These are phyloP conservation scores for Tephrocybe sp. DNA, from an alignment of 768 basidiomycete species.

Conservation along the genomic window DNA sequence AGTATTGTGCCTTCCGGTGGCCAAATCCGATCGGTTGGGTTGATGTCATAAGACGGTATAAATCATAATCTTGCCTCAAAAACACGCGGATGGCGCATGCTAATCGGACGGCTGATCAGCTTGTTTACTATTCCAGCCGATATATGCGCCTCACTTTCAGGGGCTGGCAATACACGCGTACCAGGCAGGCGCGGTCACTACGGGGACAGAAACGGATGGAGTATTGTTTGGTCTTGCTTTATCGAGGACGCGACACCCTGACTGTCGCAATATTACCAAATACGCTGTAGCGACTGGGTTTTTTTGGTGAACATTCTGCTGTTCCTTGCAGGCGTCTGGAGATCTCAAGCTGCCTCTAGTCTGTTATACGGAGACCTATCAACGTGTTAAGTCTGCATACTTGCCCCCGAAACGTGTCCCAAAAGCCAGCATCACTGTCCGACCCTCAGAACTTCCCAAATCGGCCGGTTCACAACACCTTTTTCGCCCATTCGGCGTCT, in stretches of 20 bases:
- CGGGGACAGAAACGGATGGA: slow-evolving; percentile 14
- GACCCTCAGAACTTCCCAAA: too few species aligned
- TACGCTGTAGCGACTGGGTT: neutral
- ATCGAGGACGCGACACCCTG: neutral
- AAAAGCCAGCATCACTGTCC: too few species aligned
- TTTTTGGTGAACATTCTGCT: neutral
- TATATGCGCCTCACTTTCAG: neutral
- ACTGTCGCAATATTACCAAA: slow-evolving; percentile 8
- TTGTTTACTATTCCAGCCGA: neutral
- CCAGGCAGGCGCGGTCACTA: slow-evolving; percentile 1
- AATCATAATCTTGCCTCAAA: neutral
- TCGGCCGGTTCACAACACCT: too few species aligned
- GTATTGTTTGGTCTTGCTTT: slow-evolving; percentile 13
- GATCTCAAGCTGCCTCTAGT: too few species aligned
- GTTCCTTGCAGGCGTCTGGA: too few species aligned
- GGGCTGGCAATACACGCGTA: slow-evolving; percentile 2
- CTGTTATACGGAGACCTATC: too few species aligned
- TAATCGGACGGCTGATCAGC: neutral
- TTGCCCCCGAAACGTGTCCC: slow-evolving; percentile 3
- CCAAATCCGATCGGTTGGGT: neutral
- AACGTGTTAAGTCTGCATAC: too few species aligned
- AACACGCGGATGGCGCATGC: neutral
- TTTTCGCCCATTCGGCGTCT: too few species aligned
- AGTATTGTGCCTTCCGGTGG: neutral
- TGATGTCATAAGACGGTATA: neutral